A percentile compares a stretch with the other conserved stretches of the same genome.
Evolutionary conservation across 208 protist species (phyloP).

Genomic region (Trypanosoma conorhini): DNA sequence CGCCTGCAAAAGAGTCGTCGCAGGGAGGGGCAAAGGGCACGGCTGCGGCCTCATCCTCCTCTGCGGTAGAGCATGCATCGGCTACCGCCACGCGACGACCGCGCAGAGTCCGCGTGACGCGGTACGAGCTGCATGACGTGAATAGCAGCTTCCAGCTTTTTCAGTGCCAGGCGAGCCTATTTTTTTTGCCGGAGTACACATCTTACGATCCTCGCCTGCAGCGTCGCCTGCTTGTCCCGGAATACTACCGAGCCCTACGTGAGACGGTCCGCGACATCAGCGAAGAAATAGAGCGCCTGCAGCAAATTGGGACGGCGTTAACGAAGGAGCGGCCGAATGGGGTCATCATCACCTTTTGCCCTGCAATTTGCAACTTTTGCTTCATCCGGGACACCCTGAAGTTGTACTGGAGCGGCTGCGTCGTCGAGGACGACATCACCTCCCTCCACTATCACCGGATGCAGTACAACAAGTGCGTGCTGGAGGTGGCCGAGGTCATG

Average conservation of each 20-base stretch:
- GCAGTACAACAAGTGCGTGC: constrained; percentile 44
- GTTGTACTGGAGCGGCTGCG: constrained; percentile 63
- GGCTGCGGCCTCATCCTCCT: not conserved
- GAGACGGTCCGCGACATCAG: constrained; percentile 54
- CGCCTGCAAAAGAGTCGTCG: not conserved
- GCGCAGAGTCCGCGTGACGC: constrained; percentile 54
- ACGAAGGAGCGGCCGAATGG: not conserved
- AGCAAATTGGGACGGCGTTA: constrained; percentile 19
- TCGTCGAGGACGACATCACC: constrained; percentile 74
- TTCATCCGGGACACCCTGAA: constrained; percentile 57
- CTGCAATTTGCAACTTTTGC: constrained; percentile 60
- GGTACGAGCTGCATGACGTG: constrained; percentile 76
- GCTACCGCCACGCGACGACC: constrained; percentile 14
- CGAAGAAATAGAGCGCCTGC: constrained; percentile 53
- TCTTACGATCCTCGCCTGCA: constrained; percentile 60
- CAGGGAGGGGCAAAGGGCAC: not conserved
- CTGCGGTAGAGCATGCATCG: not conserved
- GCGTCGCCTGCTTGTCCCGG: constrained; percentile 49
- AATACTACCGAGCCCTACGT: constrained; percentile 57
- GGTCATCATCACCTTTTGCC: constrained; percentile 62
- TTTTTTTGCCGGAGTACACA: constrained; percentile 67
- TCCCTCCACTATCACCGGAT: constrained; percentile 52
- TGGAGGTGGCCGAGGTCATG: constrained; percentile 30
- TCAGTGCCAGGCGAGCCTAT: constrained; percentile 51
- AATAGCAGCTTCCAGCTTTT: constrained; percentile 57